These are phyloP conservation scores for Coemansia sp. DNA, from an alignment of 192 early-diverging fungal genomes.

Conservation along the genomic window DNA sequence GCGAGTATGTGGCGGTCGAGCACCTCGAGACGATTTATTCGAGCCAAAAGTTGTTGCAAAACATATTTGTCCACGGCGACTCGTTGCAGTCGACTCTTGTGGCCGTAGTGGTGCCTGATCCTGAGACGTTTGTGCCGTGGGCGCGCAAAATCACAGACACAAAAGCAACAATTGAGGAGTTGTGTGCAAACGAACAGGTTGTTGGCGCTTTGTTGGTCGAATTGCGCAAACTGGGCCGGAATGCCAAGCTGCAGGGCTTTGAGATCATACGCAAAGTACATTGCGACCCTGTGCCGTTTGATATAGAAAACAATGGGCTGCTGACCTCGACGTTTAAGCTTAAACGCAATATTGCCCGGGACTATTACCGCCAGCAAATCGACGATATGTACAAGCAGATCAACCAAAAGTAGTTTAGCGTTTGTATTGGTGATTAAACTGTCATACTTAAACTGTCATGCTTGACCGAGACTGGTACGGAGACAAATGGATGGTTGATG, in stretches of 20 bases:
- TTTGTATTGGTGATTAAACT: slow-evolving; percentile 4
- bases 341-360: slow-evolving; percentile 72
- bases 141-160: slow-evolving; percentile 46
- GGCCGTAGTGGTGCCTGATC: slow-evolving; percentile 81
- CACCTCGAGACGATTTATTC: slow-evolving; percentile 79
- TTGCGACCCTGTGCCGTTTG: slow-evolving; percentile 68
- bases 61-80: slow-evolving; percentile 93
- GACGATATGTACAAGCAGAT: slow-evolving; percentile 59
- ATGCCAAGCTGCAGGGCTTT: slow-evolving; percentile 80
- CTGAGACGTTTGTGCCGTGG: slow-evolving; percentile 67
- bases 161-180: slow-evolving; percentile 36
- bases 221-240: slow-evolving; percentile 61
- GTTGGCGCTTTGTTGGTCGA: slow-evolving; percentile 61
- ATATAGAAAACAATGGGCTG: slow-evolving; percentile 73
- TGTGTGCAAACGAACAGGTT: slow-evolving; percentile 55
- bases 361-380: slow-evolving; percentile 59
- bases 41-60: slow-evolving; percentile 73
- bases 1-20: slow-evolving; percentile 93
- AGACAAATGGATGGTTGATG: slow-evolving; percentile 38
- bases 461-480: slow-evolving; percentile 35
- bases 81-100: slow-evolving; percentile 82
- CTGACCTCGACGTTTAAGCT: slow-evolving; percentile 92
- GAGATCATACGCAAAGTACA: slow-evolving; percentile 73
- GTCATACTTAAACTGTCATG: slow-evolving; percentile 10
- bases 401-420: slow-evolving; percentile 7